A percentile compares a stretch with the other conserved stretches of the same genome.
These are phyloP conservation scores for Tetracladium marchalianum DNA, from an alignment of 495 filamentous ascomycete species.

Conservation along the genomic window DNA sequence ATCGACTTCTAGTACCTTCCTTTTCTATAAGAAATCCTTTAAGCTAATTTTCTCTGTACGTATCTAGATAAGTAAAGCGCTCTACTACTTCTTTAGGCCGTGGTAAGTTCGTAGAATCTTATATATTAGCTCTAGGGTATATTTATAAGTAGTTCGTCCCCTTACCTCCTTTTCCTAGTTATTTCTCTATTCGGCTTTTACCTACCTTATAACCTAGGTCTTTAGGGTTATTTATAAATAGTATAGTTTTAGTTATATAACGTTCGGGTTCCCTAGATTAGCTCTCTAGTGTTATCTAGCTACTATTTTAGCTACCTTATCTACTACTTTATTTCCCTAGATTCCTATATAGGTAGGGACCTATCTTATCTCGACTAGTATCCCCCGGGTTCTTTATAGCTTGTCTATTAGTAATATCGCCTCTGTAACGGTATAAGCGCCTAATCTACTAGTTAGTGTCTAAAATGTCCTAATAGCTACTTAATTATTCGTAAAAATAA, in stretches of 20 bases:
- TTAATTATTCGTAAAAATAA: constrained; percentile 10
- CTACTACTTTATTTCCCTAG: constrained; percentile 2
- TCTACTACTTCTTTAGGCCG: constrained; percentile 6
- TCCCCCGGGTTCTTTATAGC: constrained; percentile 3
- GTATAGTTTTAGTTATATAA: background rate
- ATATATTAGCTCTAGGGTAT: background rate
- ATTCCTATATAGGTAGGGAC: constrained; percentile 3
- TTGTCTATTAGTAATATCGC: constrained; percentile 6
- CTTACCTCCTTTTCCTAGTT: background rate
- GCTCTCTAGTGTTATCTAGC: background rate
- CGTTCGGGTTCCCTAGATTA: background rate
- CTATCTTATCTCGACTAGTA: constrained; percentile 8
- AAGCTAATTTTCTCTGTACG: constrained; percentile 17
- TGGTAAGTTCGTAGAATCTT: background rate
- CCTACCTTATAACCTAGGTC: background rate
- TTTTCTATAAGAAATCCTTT: constrained; percentile 14
- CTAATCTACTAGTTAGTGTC: constrained; percentile 3
- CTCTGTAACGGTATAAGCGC: too few relatives aligned
- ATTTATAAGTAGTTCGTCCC: background rate
- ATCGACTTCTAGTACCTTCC: constrained; percentile 9
- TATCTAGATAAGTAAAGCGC: constrained; percentile 13
- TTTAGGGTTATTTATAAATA: background rate
- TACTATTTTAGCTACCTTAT: constrained; percentile 1
- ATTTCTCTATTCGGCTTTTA: background rate
- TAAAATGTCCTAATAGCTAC: constrained; percentile 7